Conservation (phyloP, 768 basidiomycete genomes). For the Phlebiopsis flavidoalba region DNA sequence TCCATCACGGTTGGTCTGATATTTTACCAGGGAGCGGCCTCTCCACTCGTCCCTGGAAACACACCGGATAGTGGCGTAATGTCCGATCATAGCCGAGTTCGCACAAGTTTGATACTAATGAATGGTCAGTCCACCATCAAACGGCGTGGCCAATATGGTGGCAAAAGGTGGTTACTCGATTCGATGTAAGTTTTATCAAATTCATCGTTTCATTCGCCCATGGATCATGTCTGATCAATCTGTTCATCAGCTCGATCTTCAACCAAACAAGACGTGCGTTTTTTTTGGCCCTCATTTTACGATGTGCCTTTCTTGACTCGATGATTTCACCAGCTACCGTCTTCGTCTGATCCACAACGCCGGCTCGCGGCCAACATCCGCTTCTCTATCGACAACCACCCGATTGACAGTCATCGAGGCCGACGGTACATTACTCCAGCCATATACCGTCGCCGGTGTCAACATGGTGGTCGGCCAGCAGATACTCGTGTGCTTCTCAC, state of each 20-base stretch:
- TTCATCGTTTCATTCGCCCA: not conserved
- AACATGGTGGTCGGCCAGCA: conserved; percentile 41
- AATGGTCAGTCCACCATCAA: conserved; percentile 21
- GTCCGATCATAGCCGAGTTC: not conserved
- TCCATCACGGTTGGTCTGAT: conserved; percentile 8
- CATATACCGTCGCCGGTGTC: conserved; percentile 34
- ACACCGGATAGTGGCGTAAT: conserved; percentile 28
- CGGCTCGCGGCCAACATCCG: conserved; percentile 39
- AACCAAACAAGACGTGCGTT: conserved; percentile 25
- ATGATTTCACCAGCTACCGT: conserved; percentile 28
- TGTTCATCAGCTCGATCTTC: conserved; percentile 27
- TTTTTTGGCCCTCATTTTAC: not conserved
- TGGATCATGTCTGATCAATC: conserved; percentile 6
- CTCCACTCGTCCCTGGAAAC: conserved; percentile 28
- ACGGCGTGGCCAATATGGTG: conserved; percentile 29
- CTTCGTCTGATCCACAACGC: conserved; percentile 44
- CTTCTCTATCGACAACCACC: conserved; percentile 42
- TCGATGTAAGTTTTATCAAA: conserved; percentile 16
- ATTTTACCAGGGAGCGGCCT: conserved; percentile 23
- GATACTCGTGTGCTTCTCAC: conserved; percentile 42
- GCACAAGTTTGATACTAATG: not conserved
- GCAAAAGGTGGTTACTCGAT: conserved; percentile 27
- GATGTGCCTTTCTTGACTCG: not conserved
- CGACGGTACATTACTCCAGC: conserved; percentile 39
- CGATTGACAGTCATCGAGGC: conserved; percentile 43